Conservation (phyloP, 768 basidiomycete genomes). For the Russula sp. region DNA sequence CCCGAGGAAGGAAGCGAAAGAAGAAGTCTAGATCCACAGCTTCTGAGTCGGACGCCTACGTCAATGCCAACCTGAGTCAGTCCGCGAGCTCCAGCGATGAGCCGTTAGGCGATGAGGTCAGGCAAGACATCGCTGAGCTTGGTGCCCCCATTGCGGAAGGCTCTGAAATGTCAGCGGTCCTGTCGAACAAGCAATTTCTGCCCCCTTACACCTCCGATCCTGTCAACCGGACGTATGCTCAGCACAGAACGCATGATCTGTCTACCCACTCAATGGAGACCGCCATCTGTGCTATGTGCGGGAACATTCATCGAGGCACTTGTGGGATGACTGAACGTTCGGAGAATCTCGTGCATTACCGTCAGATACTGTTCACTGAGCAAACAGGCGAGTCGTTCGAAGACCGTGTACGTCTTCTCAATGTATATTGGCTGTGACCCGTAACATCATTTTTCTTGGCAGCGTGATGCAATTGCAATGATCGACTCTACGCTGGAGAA, state of each 20-base stretch:
- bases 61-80: constrained; percentile 6
- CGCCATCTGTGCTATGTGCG: constrained; percentile 56
- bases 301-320: constrained; percentile 30
- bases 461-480: constrained; percentile 59
- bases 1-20: constrained; percentile 30
- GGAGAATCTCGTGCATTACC: constrained; percentile 60
- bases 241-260: background rate
- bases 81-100: constrained; percentile 14
- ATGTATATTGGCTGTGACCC: background rate
- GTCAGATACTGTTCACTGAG: constrained; percentile 56
- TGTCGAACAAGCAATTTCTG: background rate
- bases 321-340: constrained; percentile 63
- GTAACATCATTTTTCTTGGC: constrained; percentile 14
- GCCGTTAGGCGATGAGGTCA: background rate
- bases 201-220: background rate
- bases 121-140: background rate
- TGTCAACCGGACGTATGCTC: background rate
- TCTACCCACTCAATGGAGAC: constrained; percentile 12
- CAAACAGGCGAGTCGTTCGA: constrained; percentile 61
- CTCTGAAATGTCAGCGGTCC: background rate
- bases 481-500: constrained; percentile 58
- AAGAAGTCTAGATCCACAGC: constrained; percentile 26
- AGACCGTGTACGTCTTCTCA: constrained; percentile 41
- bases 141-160: background rate
- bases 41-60: constrained; percentile 38